phyloP scores from a whole-genome alignment of 2,329 filamentous ascomycete species.

The Atkinsonella hypoxylon region DNA sequence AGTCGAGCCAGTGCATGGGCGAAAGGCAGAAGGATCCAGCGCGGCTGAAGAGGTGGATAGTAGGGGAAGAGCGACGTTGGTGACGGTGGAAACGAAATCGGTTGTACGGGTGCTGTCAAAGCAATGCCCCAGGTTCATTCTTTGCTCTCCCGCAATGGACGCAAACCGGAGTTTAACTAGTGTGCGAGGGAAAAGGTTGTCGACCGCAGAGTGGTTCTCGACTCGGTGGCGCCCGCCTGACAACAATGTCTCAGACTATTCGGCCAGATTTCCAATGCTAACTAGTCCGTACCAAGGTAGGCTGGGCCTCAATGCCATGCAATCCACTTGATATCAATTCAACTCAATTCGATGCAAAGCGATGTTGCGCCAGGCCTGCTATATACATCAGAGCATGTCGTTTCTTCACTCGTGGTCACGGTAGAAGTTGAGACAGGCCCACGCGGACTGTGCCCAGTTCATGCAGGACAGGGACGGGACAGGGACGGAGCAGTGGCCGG shows the following conservation, averaged over 20 bases:
- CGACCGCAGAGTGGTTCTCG: not conserved
- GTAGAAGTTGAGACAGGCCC: not conserved
- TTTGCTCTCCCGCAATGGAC: not conserved
- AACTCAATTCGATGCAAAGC: not conserved
- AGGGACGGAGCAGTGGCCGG: not conserved
- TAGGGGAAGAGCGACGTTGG: not conserved
- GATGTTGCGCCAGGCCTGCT: not conserved
- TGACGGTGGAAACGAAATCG: not conserved
- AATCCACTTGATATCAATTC: not conserved
- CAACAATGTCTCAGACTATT: conserved; percentile 3
- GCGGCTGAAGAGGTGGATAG: not conserved
- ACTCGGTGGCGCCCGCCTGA: not conserved
- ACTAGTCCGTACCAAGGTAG: too few species aligned
- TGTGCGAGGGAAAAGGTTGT: not conserved
- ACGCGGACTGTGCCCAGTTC: not conserved
- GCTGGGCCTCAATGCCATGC: too few species aligned
- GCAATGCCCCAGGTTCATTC: conserved; percentile 2
- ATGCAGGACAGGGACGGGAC: not conserved
- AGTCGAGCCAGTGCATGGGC: conserved; percentile 1
- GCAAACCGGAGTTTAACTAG: not conserved
- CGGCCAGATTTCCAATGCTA: not conserved
- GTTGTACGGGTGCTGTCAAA: not conserved
- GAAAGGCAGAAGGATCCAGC: conserved; percentile 4
- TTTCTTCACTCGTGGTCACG: not conserved
- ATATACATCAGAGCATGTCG: conserved; percentile 2